These are phyloP conservation scores for Oidiodendron maius DNA, from an alignment of 495 filamentous ascomycete genomes.

Conservation along the genomic window DNA sequence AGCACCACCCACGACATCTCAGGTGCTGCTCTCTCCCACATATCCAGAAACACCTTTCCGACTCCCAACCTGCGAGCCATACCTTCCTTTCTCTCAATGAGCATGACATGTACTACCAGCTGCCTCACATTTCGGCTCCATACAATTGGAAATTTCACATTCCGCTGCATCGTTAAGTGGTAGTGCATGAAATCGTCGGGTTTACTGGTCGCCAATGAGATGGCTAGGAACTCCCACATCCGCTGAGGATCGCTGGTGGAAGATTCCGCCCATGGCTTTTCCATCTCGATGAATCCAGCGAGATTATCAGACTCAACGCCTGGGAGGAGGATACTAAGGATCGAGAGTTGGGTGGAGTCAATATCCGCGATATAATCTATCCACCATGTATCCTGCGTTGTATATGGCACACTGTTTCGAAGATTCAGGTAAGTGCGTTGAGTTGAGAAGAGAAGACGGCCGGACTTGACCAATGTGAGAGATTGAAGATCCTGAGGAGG, in stretches of 20 bases:
- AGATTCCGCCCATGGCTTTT: slow-evolving; percentile 1
- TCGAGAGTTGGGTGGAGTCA: background rate
- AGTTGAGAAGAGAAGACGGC: background rate
- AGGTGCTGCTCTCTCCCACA: background rate
- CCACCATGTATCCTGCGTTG: slow-evolving; percentile 1
- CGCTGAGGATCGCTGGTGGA: background rate
- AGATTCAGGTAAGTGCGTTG: background rate
- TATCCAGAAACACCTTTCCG: slow-evolving; percentile 1
- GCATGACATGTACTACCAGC: slow-evolving; percentile 1
- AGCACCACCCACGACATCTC: background rate
- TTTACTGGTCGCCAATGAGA: background rate
- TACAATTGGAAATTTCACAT: background rate
- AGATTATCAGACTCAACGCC: background rate
- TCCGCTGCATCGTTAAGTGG: background rate
- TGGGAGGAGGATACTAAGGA: background rate
- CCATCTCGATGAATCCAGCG: slow-evolving; percentile 4
- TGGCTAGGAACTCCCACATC: slow-evolving; percentile 1
- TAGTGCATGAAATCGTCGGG: slow-evolving; percentile 2
- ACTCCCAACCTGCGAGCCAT: background rate
- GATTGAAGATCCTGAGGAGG: background rate
- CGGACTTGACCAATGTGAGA: background rate
- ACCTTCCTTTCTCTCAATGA: background rate
- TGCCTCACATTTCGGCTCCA: slow-evolving; percentile 2
- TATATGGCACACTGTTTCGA: slow-evolving; percentile 2
- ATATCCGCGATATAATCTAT: slow-evolving; percentile 5